Percentiles rank a stretch among this genome's conserved stretches.
Evolutionary conservation across 768 basidiomycete genomes (phyloP).

Genomic region (Podaxis sp.): DNA sequence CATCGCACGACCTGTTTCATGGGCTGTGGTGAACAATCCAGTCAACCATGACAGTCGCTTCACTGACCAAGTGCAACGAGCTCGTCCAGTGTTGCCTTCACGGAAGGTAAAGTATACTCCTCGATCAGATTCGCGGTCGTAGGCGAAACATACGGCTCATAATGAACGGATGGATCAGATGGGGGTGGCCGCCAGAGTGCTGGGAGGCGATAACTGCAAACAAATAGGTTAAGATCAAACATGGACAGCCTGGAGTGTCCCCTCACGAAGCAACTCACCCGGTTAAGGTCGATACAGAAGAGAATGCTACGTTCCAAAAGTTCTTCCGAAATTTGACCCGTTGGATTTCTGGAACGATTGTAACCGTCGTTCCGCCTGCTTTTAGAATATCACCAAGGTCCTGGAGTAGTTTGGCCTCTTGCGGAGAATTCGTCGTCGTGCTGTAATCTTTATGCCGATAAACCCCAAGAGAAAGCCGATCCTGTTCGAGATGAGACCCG

Average conservation of each 20-base stretch:
- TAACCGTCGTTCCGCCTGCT: conserved; percentile 42
- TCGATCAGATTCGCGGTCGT: conserved; percentile 27
- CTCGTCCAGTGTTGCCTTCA: conserved; percentile 37
- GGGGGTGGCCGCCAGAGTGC: conserved; percentile 49
- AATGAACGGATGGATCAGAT: conserved; percentile 26
- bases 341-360: conserved; percentile 55
- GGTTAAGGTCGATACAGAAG: conserved; percentile 47
- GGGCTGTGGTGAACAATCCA: neutral
- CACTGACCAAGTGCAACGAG: conserved; percentile 28
- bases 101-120: conserved; percentile 28
- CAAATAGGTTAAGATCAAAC: neutral
- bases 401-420: conserved; percentile 35
- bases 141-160: conserved; percentile 26
- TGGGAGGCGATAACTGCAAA: conserved; percentile 36
- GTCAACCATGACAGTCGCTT: neutral
- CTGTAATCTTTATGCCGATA: conserved; percentile 43
- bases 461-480: conserved; percentile 47
- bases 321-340: conserved; percentile 59
- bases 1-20: conserved; percentile 32
- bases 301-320: conserved; percentile 58
- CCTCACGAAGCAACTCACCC: conserved; percentile 22
- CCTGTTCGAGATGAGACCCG: conserved; percentile 27
- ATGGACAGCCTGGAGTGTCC: conserved; percentile 9
- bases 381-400: conserved; percentile 42
- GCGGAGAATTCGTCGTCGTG: conserved; percentile 35